Percentiles rank a stretch among this genome's conserved stretches.
Evolutionary conservation across 768 basidiomycete genomes (phyloP).

Genomic region (Russula brevipes): DNA sequence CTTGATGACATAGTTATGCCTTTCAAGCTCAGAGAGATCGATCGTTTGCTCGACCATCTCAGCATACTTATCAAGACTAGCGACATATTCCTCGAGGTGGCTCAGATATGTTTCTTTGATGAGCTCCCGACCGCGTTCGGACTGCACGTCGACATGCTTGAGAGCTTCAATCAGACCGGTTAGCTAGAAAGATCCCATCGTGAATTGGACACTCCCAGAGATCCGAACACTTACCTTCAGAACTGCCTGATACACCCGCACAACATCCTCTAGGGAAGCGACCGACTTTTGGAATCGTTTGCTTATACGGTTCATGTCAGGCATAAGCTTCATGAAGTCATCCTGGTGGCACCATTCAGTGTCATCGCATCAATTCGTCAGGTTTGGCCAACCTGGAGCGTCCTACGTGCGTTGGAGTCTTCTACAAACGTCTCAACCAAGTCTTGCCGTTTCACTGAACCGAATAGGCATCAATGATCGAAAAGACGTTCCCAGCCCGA

Average conservation of each 20-base stretch:
- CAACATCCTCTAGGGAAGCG: slow-evolving; percentile 89
- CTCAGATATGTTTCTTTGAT: slow-evolving; percentile 64
- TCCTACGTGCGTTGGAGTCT: slow-evolving; percentile 63
- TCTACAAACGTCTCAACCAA: slow-evolving; percentile 85
- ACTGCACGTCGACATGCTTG: slow-evolving; percentile 43
- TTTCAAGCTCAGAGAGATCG: slow-evolving; percentile 79
- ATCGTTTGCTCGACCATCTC: slow-evolving; percentile 97
- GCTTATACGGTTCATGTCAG: slow-evolving; percentile 86
- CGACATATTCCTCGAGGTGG: slow-evolving; percentile 52
- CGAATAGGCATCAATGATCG: not conserved
- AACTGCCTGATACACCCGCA: slow-evolving; percentile 91
- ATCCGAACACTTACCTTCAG: slow-evolving; percentile 50
- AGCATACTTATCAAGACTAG: slow-evolving; percentile 66
- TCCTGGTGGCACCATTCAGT: slow-evolving; percentile 45
- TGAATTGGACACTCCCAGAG: not conserved
- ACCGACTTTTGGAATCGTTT: slow-evolving; percentile 85
- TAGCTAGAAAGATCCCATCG: slow-evolving; percentile 41
- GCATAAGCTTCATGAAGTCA: slow-evolving; percentile 84
- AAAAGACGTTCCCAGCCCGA: not conserved
- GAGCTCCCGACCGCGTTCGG: slow-evolving; percentile 46
- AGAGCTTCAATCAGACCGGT: slow-evolving; percentile 68
- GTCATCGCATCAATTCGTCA: not conserved
- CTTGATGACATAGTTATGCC: slow-evolving; percentile 87
- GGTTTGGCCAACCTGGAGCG: slow-evolving; percentile 55
- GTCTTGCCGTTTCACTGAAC: slow-evolving; percentile 73